Conservation (phyloP, 768 basidiomycete species). For the Lactarius trivialis region DNA sequence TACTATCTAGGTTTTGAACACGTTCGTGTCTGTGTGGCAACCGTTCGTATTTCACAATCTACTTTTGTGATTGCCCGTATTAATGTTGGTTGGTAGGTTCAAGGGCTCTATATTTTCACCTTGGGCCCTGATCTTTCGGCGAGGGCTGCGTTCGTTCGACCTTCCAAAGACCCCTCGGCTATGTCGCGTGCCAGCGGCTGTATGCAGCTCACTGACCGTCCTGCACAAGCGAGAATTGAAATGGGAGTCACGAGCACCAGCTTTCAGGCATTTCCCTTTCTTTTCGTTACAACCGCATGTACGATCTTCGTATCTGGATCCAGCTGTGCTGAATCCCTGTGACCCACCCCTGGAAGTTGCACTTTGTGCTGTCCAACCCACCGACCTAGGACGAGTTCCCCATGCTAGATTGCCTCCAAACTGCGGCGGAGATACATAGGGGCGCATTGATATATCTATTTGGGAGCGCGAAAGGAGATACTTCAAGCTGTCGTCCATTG, state of each 20-base stretch:
- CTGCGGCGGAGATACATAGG: too few species aligned
- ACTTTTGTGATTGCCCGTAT: not conserved
- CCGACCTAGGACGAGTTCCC: too few species aligned
- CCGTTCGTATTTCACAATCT: not conserved
- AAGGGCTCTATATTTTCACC: constrained; percentile 3
- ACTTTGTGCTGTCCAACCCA: too few species aligned
- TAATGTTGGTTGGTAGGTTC: not conserved
- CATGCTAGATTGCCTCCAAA: too few species aligned
- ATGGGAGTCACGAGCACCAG: too few species aligned
- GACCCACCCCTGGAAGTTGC: too few species aligned
- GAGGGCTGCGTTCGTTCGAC: not conserved
- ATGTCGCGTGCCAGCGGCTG: not conserved
- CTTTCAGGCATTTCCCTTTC: too few species aligned
- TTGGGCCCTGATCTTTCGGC: not conserved
- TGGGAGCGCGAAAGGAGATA: too few species aligned
- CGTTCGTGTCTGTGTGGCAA: constrained; percentile 7
- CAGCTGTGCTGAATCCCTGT: too few species aligned
- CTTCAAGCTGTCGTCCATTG: too few species aligned
- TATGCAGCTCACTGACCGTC: not conserved
- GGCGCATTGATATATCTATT: too few species aligned
- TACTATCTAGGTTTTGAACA: constrained; percentile 3
- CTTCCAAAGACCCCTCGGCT: not conserved
- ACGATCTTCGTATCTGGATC: not conserved
- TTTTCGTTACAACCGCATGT: not conserved
- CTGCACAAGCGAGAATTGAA: too few species aligned